Evolutionary conservation across 768 basidiomycete genomes (phyloP).

Genomic region (Leucocoprinus birnbaumii): DNA sequence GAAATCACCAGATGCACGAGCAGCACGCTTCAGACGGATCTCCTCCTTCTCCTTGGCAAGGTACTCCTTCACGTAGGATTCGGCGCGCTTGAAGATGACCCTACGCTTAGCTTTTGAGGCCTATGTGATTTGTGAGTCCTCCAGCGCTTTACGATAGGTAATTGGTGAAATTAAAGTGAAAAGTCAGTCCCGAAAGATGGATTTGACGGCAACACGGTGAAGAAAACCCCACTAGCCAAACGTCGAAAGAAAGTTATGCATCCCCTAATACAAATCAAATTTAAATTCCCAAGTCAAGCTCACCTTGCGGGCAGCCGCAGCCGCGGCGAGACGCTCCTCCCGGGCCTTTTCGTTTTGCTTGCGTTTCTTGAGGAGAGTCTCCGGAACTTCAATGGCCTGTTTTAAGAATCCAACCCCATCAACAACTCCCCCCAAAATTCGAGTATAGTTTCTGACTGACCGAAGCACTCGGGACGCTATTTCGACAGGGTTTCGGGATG

Average conservation of each 20-base stretch:
- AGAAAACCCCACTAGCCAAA: constrained; percentile 70
- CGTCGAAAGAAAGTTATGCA: constrained; percentile 77
- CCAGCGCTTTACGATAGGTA: neutral
- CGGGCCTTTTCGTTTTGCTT: constrained; percentile 96
- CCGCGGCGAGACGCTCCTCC: constrained; percentile 87
- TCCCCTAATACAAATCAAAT: constrained; percentile 45
- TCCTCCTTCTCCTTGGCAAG: constrained; percentile 91
- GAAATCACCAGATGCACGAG: constrained; percentile 90
- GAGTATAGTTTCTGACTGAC: constrained; percentile 32
- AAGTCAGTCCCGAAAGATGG: constrained; percentile 92
- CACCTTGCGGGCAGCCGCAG: constrained; percentile 87
- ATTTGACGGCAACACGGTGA: constrained; percentile 72
- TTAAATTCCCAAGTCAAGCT: constrained; percentile 23
- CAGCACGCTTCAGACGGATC: constrained; percentile 90
- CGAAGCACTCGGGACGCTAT: constrained; percentile 56
- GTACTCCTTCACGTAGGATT: constrained; percentile 98
- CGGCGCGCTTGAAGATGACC: constrained; percentile 99
- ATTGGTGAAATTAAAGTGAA: constrained; percentile 16
- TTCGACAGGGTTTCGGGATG: constrained; percentile 12
- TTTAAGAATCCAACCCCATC: constrained; percentile 17
- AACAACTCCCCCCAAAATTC: constrained; percentile 18
- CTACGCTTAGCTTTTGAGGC: constrained; percentile 89
- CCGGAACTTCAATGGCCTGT: constrained; percentile 94
- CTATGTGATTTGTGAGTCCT: constrained; percentile 37
- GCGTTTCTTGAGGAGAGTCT: constrained; percentile 99